Evolutionary conservation across 176 grass and related monocot genomes (phyloP), one percentile per base, ranked within the genome.

Genomic region (Pontederia paniculata): DNA sequence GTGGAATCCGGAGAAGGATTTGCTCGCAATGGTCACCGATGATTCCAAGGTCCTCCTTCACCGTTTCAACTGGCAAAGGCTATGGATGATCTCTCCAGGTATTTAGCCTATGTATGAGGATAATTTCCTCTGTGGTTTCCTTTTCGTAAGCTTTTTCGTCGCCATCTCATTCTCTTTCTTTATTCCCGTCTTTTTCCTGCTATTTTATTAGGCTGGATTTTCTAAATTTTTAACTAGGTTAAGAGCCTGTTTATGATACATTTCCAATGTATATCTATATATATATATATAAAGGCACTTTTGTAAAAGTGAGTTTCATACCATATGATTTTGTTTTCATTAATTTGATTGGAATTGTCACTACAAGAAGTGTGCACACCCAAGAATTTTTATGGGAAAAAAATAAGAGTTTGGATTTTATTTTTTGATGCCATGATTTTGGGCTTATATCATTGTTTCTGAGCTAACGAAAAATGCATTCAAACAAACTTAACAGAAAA

Each of bases 31-130:
- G 78, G 80, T 90, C 50, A 97, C 93, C 15, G 86, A 97, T 9
- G 86, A 97, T 20, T 97, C 80, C 12, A 97, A 88, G 76, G 74
- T 97, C 41, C 55, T 90, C 60, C 72, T 97, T 21, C 93, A 97
- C 77, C 86, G 93, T 21, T 97, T 97, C 71, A 97, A 90, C 72
- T 97, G 93, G 93, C 86, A 90, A 81, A 78, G 93, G 78, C 93
- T 97, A 16, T 97, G 93, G 93, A 90, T 77, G 58, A 69, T 90
- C 28, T 74, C 76, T 42, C 83, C 93, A 69, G 80, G 93, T 97
- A 71, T 43, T 1, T 74, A 54, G 25, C 50, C 42, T 11, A 44
- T 3, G 18, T 16, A 18, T 9, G 12, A 12, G 3, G 21, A 0
- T 17, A 13, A 13, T 17, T 6, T 57, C 23, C 14, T 28, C 7